A percentile compares a stretch with the other conserved stretches of the same genome.
These are phyloP conservation scores for Tephrocybe sp. DNA, from an alignment of 768 basidiomycete genomes.

Conservation along the genomic window DNA sequence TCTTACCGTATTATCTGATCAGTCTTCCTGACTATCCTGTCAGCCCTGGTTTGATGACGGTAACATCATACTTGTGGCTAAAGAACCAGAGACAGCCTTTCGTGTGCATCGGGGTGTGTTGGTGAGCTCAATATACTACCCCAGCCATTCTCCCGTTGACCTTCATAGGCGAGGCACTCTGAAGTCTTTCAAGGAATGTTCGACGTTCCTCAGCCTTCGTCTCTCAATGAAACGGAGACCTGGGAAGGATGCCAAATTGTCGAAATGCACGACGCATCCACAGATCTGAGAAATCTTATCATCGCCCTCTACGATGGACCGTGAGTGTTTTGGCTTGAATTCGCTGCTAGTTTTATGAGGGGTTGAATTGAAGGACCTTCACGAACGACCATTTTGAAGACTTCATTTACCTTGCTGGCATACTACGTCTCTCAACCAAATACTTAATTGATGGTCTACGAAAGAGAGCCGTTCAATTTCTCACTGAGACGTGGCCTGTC, in stretches of 20 bases:
- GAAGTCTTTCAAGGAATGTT: slow-evolving; percentile 59
- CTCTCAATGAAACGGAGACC: slow-evolving; percentile 26
- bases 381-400: slow-evolving; percentile 41
- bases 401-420: slow-evolving; percentile 56
- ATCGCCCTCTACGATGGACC: slow-evolving; percentile 57
- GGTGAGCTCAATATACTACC: slow-evolving; percentile 20
- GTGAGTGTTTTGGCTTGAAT: slow-evolving; percentile 33
- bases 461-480: slow-evolving; percentile 46
- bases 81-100: slow-evolving; percentile 44
- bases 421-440: slow-evolving; percentile 59
- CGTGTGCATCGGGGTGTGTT: slow-evolving; percentile 53
- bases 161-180: slow-evolving; percentile 48
- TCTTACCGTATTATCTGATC: not conserved
- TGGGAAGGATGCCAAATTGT: slow-evolving; percentile 52
- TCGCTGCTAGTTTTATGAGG: not conserved
- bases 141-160: not conserved
- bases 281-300: slow-evolving; percentile 50
- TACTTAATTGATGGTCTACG: slow-evolving; percentile 57
- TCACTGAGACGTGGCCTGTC: slow-evolving; percentile 51
- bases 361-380: slow-evolving; percentile 30
- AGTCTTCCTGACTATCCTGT: not conserved
- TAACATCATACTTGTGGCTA: slow-evolving; percentile 52
- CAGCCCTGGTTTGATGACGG: slow-evolving; percentile 65
- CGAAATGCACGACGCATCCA: slow-evolving; percentile 50
- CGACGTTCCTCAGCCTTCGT: slow-evolving; percentile 41